Evolutionary conservation across 73 alveolate species (phyloP).

Genomic region (Stentor coeruleus): DNA sequence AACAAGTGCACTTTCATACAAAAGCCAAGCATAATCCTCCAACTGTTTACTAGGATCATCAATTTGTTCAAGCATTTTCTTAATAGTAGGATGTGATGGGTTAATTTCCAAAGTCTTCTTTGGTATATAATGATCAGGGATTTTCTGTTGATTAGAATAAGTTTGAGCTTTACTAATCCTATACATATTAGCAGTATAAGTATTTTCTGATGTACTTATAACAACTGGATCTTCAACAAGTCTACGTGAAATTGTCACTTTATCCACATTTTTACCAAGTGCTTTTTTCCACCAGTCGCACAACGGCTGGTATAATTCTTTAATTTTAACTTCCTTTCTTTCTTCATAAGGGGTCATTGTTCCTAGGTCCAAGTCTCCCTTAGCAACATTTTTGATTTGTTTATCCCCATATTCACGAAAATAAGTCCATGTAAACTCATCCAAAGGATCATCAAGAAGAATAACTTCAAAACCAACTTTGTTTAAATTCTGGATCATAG

Average conservation of each 20-base stretch:
- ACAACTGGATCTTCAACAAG: constrained; percentile 77
- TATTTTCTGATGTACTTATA: constrained; percentile 71
- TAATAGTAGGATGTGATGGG: constrained; percentile 88
- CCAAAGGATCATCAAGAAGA: constrained; percentile 85
- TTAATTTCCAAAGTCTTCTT: constrained; percentile 84
- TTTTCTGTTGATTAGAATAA: constrained; percentile 72
- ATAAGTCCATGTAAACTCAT: constrained; percentile 83
- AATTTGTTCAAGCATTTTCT: constrained; percentile 51
- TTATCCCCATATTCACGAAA: constrained; percentile 74
- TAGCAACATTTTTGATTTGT: constrained; percentile 79
- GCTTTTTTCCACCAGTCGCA: constrained; percentile 83
- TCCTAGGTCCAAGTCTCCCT: constrained; percentile 70
- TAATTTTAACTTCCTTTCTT: constrained; percentile 70
- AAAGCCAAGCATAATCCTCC: constrained; percentile 38
- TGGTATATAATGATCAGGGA: constrained; percentile 74
- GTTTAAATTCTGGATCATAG: constrained; percentile 70
- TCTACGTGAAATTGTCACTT: constrained; percentile 65
- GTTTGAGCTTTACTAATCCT: constrained; percentile 90
- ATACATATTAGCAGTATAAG: constrained; percentile 88
- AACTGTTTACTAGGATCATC: constrained; percentile 47
- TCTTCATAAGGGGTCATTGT: constrained; percentile 45
- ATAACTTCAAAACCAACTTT: constrained; percentile 79
- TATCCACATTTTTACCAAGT: constrained; percentile 73
- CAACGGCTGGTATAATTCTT: constrained; percentile 85
- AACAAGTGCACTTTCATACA: constrained; percentile 46